Base-by-base conservation (phyloP, 2,329 filamentous ascomycete species). In the Cercospora sp. region DNA sequence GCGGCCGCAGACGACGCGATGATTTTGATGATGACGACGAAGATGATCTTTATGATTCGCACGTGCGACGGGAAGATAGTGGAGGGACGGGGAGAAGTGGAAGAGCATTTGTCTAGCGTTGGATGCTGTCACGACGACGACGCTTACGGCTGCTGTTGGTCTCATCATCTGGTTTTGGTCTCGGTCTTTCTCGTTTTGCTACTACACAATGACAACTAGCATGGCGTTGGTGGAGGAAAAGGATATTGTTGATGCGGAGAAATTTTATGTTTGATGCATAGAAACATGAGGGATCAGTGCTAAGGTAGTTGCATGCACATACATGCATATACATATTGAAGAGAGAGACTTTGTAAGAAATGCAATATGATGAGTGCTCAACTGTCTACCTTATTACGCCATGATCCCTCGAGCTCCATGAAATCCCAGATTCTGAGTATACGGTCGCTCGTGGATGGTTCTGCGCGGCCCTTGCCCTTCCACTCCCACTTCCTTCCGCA, bases 21-120 rank as follows among this genome's bases (percentile, higher is more conserved):
- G 60, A 68, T 36, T 51, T 63, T 66, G 59, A 61, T 33, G 58
- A 66, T 45, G 64, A 66, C 33, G 63, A 65, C 23, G 55, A 65
- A 18, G 61, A 64, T n/a, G 64, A 66, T 33, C 58, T 68, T 36
- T 63, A 68, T 45, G 63, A 66, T 64, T 59, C 60, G 45, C 66
- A 64, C 48, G 53, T 51, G 64, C 60, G 55, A 65, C 36, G 63
- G 36, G 63, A 51, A 36, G 57, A 40, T 65, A 36, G 57, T 26
- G 42, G 51, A n/a, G 64, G 64, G 26, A 65, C 26, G 16, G 64
- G 64, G 23, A 60, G 64, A 13, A 60, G 57, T 65, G 64, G 64
- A 53, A 65, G 64, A 40, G 64, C 64, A 61, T 65, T 65, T 61
- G 64, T 65, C 28, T 65, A 65, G 64, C 58, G 57, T 61, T 61